Conservation (phyloP, 345 rosid genomes). For the Syzygium grande region DNA sequence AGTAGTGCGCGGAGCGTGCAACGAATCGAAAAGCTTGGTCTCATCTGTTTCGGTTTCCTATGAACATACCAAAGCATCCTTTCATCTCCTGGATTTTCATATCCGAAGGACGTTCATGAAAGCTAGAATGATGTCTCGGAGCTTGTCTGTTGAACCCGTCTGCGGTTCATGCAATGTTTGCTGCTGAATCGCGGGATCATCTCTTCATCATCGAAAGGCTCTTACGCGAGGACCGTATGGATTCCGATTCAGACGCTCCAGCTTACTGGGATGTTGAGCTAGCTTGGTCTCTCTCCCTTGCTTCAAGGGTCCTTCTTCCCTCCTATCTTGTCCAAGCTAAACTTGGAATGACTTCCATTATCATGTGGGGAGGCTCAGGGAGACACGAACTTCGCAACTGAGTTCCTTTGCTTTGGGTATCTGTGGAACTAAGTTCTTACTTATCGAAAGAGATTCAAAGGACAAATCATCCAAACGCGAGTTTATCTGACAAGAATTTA, state of each 20-base stretch:
- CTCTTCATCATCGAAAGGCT: background rate
- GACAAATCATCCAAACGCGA: background rate
- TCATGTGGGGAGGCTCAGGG: too few relatives aligned
- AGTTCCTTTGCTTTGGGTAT: background rate
- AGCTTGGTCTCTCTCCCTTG: background rate
- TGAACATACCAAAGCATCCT: background rate
- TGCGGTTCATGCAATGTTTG: background rate
- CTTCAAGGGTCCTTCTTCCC: background rate
- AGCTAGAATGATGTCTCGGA: background rate
- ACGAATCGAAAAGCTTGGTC: background rate
- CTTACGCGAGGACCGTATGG: background rate
- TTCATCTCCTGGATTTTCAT: background rate
- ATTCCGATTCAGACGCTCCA: background rate
- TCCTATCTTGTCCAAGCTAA: background rate
- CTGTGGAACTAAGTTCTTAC: background rate
- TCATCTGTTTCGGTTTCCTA: background rate
- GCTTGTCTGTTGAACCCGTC: background rate
- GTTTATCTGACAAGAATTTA: too few relatives aligned
- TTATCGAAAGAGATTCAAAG: background rate
- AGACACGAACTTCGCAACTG: background rate
- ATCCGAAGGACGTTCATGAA: background rate
- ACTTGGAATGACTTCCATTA: background rate
- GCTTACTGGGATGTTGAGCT: background rate
- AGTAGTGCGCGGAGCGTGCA: background rate
- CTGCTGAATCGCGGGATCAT: background rate